phyloP scores from a whole-genome alignment of 2,329 filamentous ascomycete species.

The Sarocladium brachiariae region DNA sequence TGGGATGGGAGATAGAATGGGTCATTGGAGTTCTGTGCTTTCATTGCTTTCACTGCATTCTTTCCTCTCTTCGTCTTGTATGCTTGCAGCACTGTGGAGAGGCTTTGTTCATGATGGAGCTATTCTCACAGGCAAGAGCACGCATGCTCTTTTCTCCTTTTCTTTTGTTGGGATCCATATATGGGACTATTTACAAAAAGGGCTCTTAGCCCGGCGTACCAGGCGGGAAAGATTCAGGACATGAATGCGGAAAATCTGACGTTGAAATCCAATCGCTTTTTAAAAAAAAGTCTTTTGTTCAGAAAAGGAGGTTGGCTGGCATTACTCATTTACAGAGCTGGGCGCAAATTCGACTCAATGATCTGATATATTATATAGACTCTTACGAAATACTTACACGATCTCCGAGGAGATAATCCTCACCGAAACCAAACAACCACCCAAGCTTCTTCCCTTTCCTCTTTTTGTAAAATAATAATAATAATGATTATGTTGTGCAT shows the following conservation, averaged over 20 bases:
- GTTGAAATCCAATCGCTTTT: neutral
- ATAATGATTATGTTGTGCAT: too few relatives aligned
- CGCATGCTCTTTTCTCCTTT: neutral
- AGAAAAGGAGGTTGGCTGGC: neutral
- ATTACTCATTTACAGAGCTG: neutral
- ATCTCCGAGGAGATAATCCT: neutral
- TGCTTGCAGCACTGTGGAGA: neutral
- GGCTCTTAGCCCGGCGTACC: neutral
- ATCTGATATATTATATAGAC: neutral
- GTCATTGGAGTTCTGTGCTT: neutral
- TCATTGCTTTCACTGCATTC: neutral
- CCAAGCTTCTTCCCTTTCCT: too few relatives aligned
- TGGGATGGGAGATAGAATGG: neutral
- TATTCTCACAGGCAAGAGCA: too few relatives aligned
- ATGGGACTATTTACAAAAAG: neutral
- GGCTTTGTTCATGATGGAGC: too few relatives aligned
- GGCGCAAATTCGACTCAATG: neutral
- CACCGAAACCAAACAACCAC: neutral
- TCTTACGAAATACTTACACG: constrained; percentile 8
- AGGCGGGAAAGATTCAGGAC: neutral
- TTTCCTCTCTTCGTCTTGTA: neutral
- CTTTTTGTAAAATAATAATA: too few relatives aligned
- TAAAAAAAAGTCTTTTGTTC: neutral
- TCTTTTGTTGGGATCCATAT: neutral
- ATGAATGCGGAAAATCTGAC: constrained; percentile 3